Percentiles rank a stretch among this genome's conserved stretches.
These are phyloP conservation scores for Closterium sp. DNA, from an alignment of 139 green algal genomes.

Conservation along the genomic window DNA sequence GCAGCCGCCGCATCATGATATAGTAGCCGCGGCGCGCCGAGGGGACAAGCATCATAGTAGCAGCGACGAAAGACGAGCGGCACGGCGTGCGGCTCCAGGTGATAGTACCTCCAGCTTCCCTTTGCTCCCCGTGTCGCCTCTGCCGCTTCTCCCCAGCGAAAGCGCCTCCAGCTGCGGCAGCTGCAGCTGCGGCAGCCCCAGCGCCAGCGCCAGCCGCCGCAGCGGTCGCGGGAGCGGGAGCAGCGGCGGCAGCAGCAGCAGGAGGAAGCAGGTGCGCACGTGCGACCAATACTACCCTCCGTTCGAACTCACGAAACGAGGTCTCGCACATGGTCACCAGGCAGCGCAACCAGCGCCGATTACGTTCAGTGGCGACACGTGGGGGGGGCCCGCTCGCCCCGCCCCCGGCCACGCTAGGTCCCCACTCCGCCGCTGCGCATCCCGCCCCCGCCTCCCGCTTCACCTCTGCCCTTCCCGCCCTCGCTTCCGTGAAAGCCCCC, in stretches of 20 bases:
- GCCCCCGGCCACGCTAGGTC: no score
- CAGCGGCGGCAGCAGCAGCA: background rate
- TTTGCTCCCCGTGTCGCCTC: background rate
- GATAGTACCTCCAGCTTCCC: background rate
- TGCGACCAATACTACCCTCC: background rate
- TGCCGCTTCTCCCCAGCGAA: background rate
- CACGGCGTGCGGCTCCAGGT: no score
- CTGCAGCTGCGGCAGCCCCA: background rate
- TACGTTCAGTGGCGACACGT: no score
- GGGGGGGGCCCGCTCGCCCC: no score
- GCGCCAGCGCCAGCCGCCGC: background rate
- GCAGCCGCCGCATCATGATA: no score
- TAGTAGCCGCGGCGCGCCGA: no score
- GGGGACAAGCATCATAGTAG: no score
- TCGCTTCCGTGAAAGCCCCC: no score
- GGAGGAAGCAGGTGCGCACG: background rate
- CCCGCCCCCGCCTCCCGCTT: no score
- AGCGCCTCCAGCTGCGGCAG: background rate
- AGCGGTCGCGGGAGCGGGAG: background rate
- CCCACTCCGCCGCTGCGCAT: no score
- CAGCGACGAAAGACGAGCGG: no score
- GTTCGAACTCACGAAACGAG: background rate
- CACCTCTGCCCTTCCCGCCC: no score
- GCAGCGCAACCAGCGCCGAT: background rate
- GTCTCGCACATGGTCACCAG: background rate